These are phyloP conservation scores for Penicillium polonicum DNA, from an alignment of 2,329 filamentous ascomycete genomes.

Conservation along the genomic window DNA sequence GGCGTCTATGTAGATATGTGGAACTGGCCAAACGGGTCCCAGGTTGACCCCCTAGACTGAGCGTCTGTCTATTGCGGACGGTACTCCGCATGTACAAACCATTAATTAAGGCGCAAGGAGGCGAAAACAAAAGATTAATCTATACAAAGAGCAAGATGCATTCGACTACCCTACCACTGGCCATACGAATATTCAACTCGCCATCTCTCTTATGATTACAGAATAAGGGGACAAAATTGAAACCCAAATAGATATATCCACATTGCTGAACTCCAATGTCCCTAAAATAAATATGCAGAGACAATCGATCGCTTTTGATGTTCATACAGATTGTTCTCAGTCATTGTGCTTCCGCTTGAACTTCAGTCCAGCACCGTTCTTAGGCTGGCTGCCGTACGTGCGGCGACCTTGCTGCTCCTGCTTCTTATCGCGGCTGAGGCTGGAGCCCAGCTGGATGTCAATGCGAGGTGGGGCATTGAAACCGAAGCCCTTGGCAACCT, in stretches of 20 bases:
- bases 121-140: background rate
- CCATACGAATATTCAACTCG: background rate
- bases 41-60: background rate
- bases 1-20: background rate
- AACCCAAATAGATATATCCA: conserved; percentile 29
- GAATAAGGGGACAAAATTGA: conserved; percentile 10
- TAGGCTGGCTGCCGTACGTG: conserved; percentile 76
- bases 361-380: conserved; percentile 54
- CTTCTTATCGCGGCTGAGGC: conserved; percentile 73
- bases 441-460: conserved; percentile 74
- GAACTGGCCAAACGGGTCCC: background rate
- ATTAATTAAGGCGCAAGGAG: background rate
- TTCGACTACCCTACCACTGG: background rate
- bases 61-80: background rate
- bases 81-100: background rate
- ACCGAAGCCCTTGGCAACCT: conserved; percentile 81
- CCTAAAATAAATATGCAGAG: conserved; percentile 25
- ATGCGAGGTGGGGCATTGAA: conserved; percentile 75
- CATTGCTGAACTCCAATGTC: conserved; percentile 25
- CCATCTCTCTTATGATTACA: background rate
- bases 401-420: conserved; percentile 58
- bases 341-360: conserved; percentile 52
- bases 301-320: conserved; percentile 25
- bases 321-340: conserved; percentile 25
- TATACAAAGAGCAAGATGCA: background rate